These are phyloP conservation scores for Circinella minor DNA, from an alignment of 371 early-diverging fungal species.

Conservation along the genomic window DNA sequence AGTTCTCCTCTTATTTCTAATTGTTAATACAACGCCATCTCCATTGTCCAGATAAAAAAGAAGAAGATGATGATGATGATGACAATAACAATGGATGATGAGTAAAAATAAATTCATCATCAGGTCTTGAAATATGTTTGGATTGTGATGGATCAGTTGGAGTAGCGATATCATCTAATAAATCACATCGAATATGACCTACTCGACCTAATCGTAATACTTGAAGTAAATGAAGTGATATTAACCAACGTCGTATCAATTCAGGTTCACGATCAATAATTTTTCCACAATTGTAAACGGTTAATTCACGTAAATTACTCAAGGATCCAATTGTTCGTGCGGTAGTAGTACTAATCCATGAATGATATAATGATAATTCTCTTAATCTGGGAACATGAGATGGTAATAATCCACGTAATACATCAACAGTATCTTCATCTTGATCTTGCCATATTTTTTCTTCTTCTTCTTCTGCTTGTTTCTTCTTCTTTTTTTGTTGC, in stretches of 20 bases:
- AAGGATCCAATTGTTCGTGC: conserved; percentile 11
- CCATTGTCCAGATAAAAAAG: neutral
- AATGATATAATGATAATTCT: conserved; percentile 15
- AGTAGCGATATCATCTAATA: conserved; percentile 16
- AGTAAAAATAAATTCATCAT: conserved; percentile 1
- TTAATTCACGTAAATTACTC: conserved; percentile 6
- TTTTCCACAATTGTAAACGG: conserved; percentile 17
- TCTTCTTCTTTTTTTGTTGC: neutral
- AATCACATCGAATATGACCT: conserved; percentile 15
- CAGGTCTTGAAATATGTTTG: neutral
- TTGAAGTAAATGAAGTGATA: conserved; percentile 1
- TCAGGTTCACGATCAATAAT: conserved; percentile 18
- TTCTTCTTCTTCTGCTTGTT: neutral
- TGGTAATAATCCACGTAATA: conserved; percentile 7
- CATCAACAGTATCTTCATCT: conserved; percentile 9
- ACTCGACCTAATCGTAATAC: conserved; percentile 13
- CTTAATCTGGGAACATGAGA: neutral
- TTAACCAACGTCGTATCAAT: conserved; percentile 14
- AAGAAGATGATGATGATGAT: too few species aligned
- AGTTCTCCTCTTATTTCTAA: neutral
- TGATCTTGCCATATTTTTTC: neutral
- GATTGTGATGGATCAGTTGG: neutral
- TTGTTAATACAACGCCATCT: neutral
- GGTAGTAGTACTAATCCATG: conserved; percentile 17
- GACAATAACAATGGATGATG: neutral